Conservation (phyloP, 768 basidiomycete genomes). For the Rhizopogon vinicolor region DNA sequence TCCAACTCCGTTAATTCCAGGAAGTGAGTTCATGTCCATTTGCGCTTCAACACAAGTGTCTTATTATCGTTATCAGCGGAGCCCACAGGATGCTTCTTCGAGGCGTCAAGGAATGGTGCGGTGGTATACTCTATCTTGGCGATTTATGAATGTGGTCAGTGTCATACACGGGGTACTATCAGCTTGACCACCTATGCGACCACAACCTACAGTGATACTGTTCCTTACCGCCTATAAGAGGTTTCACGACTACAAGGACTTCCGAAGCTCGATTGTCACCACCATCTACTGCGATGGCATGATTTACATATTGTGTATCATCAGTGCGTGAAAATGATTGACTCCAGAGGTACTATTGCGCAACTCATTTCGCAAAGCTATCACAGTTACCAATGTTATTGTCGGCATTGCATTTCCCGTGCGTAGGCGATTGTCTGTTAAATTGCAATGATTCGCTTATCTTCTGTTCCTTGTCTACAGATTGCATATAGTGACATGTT, state of each 20-base stretch:
- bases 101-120: neutral
- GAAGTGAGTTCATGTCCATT: constrained; percentile 1
- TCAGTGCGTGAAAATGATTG: constrained; percentile 1
- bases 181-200: neutral
- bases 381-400: constrained; percentile 12
- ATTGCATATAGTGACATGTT: neutral
- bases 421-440: neutral
- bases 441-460: neutral
- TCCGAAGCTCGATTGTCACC: constrained; percentile 5
- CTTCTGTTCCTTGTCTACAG: neutral
- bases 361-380: constrained; percentile 5
- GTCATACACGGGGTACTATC: neutral
- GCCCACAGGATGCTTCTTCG: neutral
- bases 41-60: neutral
- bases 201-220: neutral
- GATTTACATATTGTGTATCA: constrained; percentile 14
- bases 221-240: neutral
- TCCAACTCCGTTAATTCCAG: constrained; percentile 4
- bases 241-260: neutral
- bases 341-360: neutral
- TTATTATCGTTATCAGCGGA: neutral
- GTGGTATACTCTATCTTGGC: neutral
- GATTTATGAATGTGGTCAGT: neutral
- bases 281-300: constrained; percentile 12
- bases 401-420: constrained; percentile 9